Evolutionary conservation across 306 rosid species (phyloP).

Genomic region (Echinosophora koreensis): DNA sequence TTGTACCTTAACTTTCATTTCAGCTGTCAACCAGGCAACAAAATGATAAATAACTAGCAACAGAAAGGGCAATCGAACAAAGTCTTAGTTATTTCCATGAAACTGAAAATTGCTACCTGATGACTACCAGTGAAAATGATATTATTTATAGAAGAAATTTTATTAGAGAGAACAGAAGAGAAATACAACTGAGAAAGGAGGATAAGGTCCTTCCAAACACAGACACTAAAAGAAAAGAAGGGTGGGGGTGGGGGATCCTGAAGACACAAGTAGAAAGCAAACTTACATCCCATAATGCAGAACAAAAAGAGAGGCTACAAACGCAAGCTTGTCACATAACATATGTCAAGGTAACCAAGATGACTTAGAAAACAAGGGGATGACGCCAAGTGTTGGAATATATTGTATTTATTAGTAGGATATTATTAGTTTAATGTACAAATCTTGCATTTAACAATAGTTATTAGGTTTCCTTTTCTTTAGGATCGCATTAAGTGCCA

Average conservation of each 20-base stretch:
- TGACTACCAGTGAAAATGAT: not conserved
- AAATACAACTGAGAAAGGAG: conserved; percentile 18
- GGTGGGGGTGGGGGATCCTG: not conserved
- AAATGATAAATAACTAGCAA: conserved; percentile 36
- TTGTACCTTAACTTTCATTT: conserved; percentile 84
- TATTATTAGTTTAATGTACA: too few species aligned
- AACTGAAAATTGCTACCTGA: conserved; percentile 27
- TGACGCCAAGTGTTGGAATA: too few species aligned
- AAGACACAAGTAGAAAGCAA: not conserved
- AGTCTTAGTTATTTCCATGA: conserved; percentile 26
- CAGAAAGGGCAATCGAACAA: not conserved
- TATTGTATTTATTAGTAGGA: too few species aligned
- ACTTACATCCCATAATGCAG: not conserved
- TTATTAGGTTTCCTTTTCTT: too few species aligned
- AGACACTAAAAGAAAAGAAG: not conserved
- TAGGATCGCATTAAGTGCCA: too few species aligned
- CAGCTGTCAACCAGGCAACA: conserved; percentile 66
- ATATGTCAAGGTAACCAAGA: too few species aligned
- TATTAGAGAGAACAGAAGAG: conserved; percentile 20
- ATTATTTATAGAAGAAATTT: not conserved
- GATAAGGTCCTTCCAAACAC: conserved; percentile 6
- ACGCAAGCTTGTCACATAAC: not conserved
- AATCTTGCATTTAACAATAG: too few species aligned
- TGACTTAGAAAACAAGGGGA: conserved; percentile 9
- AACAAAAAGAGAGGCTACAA: conserved; percentile 24